A percentile compares a stretch with the other conserved stretches of the same genome.
Conservation (phyloP, 2,329 filamentous ascomycete species). For the Cercospora sp. region DNA sequence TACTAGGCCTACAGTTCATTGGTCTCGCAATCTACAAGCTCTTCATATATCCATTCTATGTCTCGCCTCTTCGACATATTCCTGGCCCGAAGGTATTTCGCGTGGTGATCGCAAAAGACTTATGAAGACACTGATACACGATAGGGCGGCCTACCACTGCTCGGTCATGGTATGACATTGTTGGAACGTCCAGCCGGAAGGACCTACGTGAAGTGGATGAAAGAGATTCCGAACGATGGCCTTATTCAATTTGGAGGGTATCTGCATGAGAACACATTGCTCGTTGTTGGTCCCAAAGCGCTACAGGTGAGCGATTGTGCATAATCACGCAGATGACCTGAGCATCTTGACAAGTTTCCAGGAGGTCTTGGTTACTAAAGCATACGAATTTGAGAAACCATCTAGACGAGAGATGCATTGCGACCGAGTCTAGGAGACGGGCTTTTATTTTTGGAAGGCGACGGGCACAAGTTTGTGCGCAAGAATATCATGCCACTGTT, state of each 20-base stretch:
- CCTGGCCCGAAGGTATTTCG: slow-evolving; percentile 36
- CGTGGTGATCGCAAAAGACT: too few species aligned
- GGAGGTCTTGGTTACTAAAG: slow-evolving; percentile 55
- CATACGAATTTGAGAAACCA: slow-evolving; percentile 58
- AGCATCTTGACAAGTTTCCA: too few species aligned
- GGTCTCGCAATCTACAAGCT: slow-evolving; percentile 22
- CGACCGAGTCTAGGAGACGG: too few species aligned
- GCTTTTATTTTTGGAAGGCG: slow-evolving; percentile 53
- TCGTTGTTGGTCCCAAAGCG: slow-evolving; percentile 44
- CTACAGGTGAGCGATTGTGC: slow-evolving; percentile 39
- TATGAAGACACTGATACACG: too few species aligned
- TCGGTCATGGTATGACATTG: too few species aligned
- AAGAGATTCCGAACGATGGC: too few species aligned
- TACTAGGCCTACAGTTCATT: slow-evolving; percentile 20
- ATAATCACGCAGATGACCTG: too few species aligned
- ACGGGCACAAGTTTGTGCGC: slow-evolving; percentile 57
- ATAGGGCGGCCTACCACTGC: slow-evolving; percentile 31
- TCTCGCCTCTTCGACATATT: slow-evolving; percentile 44
- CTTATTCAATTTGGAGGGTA: too few species aligned
- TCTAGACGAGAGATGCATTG: too few species aligned
- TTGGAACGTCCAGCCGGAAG: too few species aligned
- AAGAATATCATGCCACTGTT: slow-evolving; percentile 81
- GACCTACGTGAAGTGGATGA: too few species aligned
- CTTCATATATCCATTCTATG: slow-evolving; percentile 41
- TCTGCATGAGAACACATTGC: too few species aligned